phyloP scores from a whole-genome alignment of 2,329 filamentous ascomycete species.

The Arthroderma sp. region DNA sequence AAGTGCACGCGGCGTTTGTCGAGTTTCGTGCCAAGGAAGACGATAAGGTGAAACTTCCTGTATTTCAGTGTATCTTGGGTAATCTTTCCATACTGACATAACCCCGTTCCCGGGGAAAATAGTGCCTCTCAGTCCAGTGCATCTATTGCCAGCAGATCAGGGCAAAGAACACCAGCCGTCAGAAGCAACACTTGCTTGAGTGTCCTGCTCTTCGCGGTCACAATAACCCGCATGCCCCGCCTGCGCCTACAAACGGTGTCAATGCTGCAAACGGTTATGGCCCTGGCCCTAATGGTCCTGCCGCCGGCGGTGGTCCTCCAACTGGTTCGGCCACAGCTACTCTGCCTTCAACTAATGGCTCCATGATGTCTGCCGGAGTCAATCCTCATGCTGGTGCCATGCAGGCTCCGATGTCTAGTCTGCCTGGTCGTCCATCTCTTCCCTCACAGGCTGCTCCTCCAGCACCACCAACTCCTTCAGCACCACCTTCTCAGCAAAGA shows the following conservation, averaged over 20 bases:
- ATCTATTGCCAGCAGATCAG: conserved; percentile 42
- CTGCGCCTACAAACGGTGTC: conserved; percentile 27
- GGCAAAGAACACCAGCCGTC: conserved; percentile 40
- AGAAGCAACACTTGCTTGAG: conserved; percentile 39
- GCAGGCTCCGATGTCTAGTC: conserved; percentile 28
- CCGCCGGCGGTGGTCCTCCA: conserved; percentile 18
- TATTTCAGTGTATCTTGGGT: conserved; percentile 24
- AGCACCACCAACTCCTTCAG: conserved; percentile 18
- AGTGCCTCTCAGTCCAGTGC: conserved; percentile 41
- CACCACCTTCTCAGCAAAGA: conserved; percentile 19
- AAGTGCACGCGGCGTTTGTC: conserved; percentile 40
- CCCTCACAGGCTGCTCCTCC: conserved; percentile 25
- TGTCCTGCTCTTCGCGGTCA: conserved; percentile 37
- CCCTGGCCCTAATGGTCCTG: conserved; percentile 26
- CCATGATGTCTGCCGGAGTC: conserved; percentile 33
- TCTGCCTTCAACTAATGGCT: conserved; percentile 30
- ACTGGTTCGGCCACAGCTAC: conserved; percentile 19
- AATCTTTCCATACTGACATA: conserved; percentile 23
- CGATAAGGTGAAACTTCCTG: conserved; percentile 29
- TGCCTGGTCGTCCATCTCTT: conserved; percentile 28
- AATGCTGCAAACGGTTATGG: conserved; percentile 30
- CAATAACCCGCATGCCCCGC: conserved; percentile 30
- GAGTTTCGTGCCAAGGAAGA: conserved; percentile 42
- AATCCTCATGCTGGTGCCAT: conserved; percentile 31
- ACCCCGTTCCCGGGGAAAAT: conserved; percentile 6